phyloP scores from a whole-genome alignment of 2,329 filamentous ascomycete genomes.

The Sarocladiaceae sp. region DNA sequence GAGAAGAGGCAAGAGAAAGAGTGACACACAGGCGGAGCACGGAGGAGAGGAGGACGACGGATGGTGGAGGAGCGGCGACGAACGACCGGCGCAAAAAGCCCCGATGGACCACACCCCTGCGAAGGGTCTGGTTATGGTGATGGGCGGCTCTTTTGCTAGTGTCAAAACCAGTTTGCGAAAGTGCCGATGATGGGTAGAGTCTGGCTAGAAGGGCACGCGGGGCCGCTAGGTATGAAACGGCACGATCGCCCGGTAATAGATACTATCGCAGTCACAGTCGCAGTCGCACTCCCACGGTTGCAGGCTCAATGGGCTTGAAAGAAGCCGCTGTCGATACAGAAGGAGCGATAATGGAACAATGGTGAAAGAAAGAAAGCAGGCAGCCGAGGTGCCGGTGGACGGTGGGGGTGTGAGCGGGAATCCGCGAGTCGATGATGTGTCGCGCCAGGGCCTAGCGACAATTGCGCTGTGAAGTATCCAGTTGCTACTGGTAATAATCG shows the following conservation, averaged over 20 bases:
- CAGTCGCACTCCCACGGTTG: too few relatives aligned
- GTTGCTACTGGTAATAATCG: too few relatives aligned
- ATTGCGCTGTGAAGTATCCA: too few relatives aligned
- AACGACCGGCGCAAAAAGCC: conserved; percentile 4
- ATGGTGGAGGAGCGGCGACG: conserved; percentile 7
- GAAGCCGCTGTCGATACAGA: too few relatives aligned
- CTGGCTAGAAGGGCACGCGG: conserved; percentile 1
- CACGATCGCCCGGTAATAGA: too few relatives aligned
- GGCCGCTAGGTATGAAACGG: conserved; percentile 2
- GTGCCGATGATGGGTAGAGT: conserved; percentile 6
- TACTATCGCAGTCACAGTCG: conserved; percentile 6
- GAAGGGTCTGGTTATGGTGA: conserved; percentile 7
- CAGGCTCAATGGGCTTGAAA: conserved; percentile 6
- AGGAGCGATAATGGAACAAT: neutral
- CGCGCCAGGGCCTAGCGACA: too few relatives aligned
- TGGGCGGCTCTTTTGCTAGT: conserved; percentile 10
- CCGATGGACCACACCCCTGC: conserved; percentile 5
- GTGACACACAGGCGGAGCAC: conserved; percentile 4
- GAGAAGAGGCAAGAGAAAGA: conserved; percentile 11
- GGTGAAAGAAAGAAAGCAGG: neutral
- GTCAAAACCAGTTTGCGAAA: conserved; percentile 2
- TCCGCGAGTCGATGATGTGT: conserved; percentile 5
- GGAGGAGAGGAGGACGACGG: conserved; percentile 11
- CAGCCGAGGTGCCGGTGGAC: conserved; percentile 7
- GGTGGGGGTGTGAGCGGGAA: conserved; percentile 6